These are phyloP conservation scores for Senna tora DNA, from an alignment of 306 rosid species.

Conservation along the genomic window DNA sequence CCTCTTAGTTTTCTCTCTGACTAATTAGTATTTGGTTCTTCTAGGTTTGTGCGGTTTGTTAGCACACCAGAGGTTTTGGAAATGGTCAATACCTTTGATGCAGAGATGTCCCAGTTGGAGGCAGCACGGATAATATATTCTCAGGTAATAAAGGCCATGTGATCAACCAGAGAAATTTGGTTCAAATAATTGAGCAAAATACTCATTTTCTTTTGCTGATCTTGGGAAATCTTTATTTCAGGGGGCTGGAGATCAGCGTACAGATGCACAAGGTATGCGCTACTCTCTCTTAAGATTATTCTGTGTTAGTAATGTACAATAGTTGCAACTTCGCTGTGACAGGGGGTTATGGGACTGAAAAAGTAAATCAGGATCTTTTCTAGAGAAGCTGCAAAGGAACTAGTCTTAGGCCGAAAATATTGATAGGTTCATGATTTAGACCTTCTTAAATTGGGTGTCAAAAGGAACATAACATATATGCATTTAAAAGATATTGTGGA, in stretches of 20 bases:
- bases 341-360: background rate
- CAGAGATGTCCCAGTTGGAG: slow-evolving; percentile 96
- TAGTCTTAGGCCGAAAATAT: slow-evolving; percentile 4
- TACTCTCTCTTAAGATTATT: background rate
- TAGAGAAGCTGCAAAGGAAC: background rate
- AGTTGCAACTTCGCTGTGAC: background rate
- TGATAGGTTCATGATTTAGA: background rate
- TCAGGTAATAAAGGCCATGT: slow-evolving; percentile 56
- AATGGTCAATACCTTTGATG: slow-evolving; percentile 74
- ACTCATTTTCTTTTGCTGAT: slow-evolving; percentile 37
- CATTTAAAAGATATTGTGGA: background rate
- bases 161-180: slow-evolving; percentile 29
- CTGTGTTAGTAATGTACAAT: background rate
- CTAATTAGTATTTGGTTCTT: slow-evolving; percentile 26
- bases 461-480: background rate
- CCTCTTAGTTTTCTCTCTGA: slow-evolving; percentile 34
- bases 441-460: background rate
- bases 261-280: slow-evolving; percentile 69
- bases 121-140: slow-evolving; percentile 79
- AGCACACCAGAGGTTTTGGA: slow-evolving; percentile 91
- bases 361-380: background rate
- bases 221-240: slow-evolving; percentile 46
- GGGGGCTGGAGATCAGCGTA: slow-evolving; percentile 76
- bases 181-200: slow-evolving; percentile 23
- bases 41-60: slow-evolving; percentile 91